Evolutionary conservation across 2,329 filamentous ascomycete genomes (phyloP).

Genomic region (Curvularia lunata): DNA sequence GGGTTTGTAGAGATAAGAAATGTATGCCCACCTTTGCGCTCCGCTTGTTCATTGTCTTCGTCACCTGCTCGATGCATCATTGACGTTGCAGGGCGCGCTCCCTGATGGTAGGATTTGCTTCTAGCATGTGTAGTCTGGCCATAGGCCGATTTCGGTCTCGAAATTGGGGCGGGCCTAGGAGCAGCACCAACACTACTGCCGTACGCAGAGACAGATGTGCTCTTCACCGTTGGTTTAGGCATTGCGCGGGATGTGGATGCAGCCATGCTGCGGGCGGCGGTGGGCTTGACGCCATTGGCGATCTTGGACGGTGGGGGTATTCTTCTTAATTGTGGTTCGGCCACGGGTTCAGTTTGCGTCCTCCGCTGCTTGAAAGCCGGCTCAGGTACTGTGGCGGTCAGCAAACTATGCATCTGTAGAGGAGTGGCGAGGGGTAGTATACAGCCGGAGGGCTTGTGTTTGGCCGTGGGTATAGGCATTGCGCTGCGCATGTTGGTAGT

Average conservation of each 20-base stretch:
- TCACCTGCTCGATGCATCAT: constrained; percentile 54
- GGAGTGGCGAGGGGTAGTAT: constrained; percentile 29
- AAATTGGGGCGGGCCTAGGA: constrained; percentile 53
- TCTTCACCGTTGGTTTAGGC: constrained; percentile 52
- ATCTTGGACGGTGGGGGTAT: constrained; percentile 52
- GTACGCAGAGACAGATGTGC: constrained; percentile 57
- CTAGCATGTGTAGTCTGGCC: constrained; percentile 48
- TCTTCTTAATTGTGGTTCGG: constrained; percentile 54
- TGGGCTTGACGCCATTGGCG: constrained; percentile 53
- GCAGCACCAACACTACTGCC: constrained; percentile 61
- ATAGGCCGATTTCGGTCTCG: constrained; percentile 58
- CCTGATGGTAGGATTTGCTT: constrained; percentile 55
- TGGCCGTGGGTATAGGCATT: constrained; percentile 57
- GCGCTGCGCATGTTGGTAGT: constrained; percentile 60
- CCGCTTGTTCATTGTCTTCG: constrained; percentile 47
- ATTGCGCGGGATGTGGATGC: constrained; percentile 51
- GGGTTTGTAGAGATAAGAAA: constrained; percentile 50
- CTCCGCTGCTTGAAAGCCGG: constrained; percentile 57
- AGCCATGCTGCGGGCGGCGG: constrained; percentile 50
- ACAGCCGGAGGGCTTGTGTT: constrained; percentile 61
- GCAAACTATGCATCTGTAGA: constrained; percentile 18
- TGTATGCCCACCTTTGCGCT: constrained; percentile 55
- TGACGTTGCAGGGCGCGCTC: constrained; percentile 47
- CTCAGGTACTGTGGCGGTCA: constrained; percentile 51
- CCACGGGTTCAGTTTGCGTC: constrained; percentile 57